Evolutionary conservation across 495 filamentous ascomycete genomes (phyloP), one percentile per base, ranked within the genome.

Genomic region (Niebla homalea): DNA sequence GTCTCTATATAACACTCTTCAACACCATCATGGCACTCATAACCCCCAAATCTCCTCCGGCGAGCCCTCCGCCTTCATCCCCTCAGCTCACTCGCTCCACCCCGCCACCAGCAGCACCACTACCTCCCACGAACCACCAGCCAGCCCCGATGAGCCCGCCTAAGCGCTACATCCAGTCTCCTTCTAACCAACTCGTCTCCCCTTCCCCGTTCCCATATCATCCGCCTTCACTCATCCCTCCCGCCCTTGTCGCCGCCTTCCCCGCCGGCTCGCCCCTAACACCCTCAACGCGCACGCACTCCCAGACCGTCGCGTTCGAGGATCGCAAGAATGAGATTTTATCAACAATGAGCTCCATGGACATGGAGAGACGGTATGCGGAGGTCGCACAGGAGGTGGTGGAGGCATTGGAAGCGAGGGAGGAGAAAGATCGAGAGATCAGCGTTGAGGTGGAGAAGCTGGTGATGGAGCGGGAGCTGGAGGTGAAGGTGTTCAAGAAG

Each of bases 401-500:
- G 21, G 48, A 26, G 5, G 46, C 45, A 36, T 10, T 60, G 18
- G 54, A 54, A 47, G 57, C 54, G 37, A 35, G 16, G 14, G 48
- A 54, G 39, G 35, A 45, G 51, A 37, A 37, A 43, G 42, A 38
- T 2, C 26, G 41, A 44, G 54, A 51, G 43, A 46, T 60, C 29
- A 51, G 55, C 20, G 46, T 22, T 10, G 49, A 60, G 41, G 52
- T 57, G 36, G 57, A 60, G 43, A 47, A 46, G 25, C 44, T 52
- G 54, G 40, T 26, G 36, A 53, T 44, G 54, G 36, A 50, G 42
- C 43, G 57, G 57, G 57, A 60, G 47, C 41, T 54, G 50, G 57
- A 60, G 51, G 43, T 54, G 54, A 46, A 51, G 37, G 48, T 57
- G 19, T 57, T 43, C 43, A 48, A 46, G 48, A 57, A 50, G 57